Evolutionary conservation across 352 stramenopile species (phyloP).

Genomic region (Peronospora farinosa): DNA sequence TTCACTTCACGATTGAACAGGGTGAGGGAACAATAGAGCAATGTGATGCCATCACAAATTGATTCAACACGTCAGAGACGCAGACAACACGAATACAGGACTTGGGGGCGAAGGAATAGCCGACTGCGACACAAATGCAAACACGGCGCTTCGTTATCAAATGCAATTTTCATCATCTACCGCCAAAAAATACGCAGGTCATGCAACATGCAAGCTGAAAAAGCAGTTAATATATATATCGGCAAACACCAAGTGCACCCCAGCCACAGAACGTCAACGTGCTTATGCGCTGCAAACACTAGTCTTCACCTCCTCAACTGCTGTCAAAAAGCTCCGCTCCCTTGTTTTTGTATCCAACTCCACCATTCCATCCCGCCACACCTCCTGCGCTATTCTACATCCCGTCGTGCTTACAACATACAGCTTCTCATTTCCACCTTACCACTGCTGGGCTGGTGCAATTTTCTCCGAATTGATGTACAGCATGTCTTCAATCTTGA

Average conservation of each 20-base stretch:
- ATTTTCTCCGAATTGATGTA: slow-evolving; percentile 84
- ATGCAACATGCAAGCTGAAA: slow-evolving; percentile 33
- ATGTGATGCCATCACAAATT: slow-evolving; percentile 11
- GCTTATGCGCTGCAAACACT: slow-evolving; percentile 5
- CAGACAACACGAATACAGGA: slow-evolving; percentile 16
- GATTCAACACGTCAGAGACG: slow-evolving; percentile 16
- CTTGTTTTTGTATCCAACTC: slow-evolving; percentile 12
- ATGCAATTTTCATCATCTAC: slow-evolving; percentile 32
- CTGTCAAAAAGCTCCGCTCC: background rate
- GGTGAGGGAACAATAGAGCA: slow-evolving; percentile 5
- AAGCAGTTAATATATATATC: slow-evolving; percentile 25
- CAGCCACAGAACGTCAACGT: slow-evolving; percentile 14
- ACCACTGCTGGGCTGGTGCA: slow-evolving; percentile 76
- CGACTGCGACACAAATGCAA: slow-evolving; percentile 16
- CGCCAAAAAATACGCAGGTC: slow-evolving; percentile 19
- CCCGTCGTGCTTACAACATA: slow-evolving; percentile 6
- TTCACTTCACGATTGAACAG: slow-evolving; percentile 7
- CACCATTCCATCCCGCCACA: slow-evolving; percentile 5
- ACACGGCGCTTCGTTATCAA: slow-evolving; percentile 20
- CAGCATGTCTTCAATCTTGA: slow-evolving; percentile 76
- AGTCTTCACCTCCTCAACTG: slow-evolving; percentile 1
- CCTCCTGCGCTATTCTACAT: slow-evolving; percentile 19
- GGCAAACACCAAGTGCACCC: slow-evolving; percentile 20
- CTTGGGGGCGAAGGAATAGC: slow-evolving; percentile 5
- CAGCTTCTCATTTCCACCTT: slow-evolving; percentile 12